Evolutionary conservation across 352 stramenopile genomes (phyloP), one percentile per base, ranked within the genome.

Genomic region (Saprolegnia diclina): DNA sequence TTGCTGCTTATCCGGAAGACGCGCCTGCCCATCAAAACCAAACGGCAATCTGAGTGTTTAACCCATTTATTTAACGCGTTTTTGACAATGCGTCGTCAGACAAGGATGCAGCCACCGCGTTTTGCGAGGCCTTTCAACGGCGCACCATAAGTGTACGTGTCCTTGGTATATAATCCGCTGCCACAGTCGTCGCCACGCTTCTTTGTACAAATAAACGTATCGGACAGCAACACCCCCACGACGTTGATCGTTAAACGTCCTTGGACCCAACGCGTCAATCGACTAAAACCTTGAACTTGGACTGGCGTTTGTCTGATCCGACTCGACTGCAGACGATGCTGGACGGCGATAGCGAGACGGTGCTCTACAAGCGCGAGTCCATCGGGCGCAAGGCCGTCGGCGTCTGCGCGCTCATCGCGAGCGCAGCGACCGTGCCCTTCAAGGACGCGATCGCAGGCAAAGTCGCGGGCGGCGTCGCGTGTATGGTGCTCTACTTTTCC

Each of bases 401-500:
- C 11, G 24, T 59, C 16, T 59, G 24, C 19, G 52, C 52, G 52
- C 35, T 59, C 16, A 19, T 59, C 16, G 52, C 52, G 52, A 42
- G 52, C 9, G 52, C 52, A 4, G 35, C 52, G 3, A 24, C 52
- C 16, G 52, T 59, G 24, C 52, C 52, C 35, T 59, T 59, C n/a
- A 59, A 59, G n/a, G 52, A 59, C 35, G 52, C 11, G 24, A 24
- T 59, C 16, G 52, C 52, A 26, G 52, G 52, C 24, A 59, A 59
- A 40, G 52, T 59, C 11, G 52, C 13, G 10, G 52, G 52, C 7
- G 52, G 24, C 35, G 52, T 59, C 24, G 52, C 52, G 13, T 59
- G 52, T 9, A 59, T 59, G 52, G 52, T 59, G 13, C 35, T 59
- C 24, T 59, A 59, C 35, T 59, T 59, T 9, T 59, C 52, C n/a